Base-by-base conservation (phyloP, 2,329 filamentous ascomycete species). In the Ilyonectria sp. region DNA sequence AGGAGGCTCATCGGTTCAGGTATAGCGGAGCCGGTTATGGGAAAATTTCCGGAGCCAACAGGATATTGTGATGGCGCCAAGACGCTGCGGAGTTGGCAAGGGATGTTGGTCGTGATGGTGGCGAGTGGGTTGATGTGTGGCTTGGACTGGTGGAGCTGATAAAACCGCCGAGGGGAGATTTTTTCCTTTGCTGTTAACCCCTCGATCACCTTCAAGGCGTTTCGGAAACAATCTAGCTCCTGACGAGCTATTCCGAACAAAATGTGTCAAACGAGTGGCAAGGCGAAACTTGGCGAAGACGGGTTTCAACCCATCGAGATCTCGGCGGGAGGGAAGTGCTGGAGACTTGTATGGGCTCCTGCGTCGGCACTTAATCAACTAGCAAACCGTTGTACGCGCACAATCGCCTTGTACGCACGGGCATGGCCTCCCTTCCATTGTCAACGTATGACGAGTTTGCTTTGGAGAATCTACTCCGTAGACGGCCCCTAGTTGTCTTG, bases 1-100 rank as follows among this genome's bases (percentile, higher is more conserved):
- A 75, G 43, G 26, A 74, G 47, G 47, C 68, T 72, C 72, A 74
- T 74, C 53, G 53, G 46, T 47, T 37, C 19, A 57, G 17, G 10
- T 9, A 55, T 11, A 35, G 29, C 43, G 44, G 53, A 23, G 10
- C 23, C 17, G 15, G 29, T 7, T 11, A 35, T 31, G 15, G 17
- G 37, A 15, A 29, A 26, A 37, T 23, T 29, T 29, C 31, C 44
- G 15, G 52, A 35, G 26, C 47, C 49, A 54, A 37, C 52, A 33
- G 21, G 47, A 26, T 19, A 31, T 11, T n/a, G 29, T 21, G 11
- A 40, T 33, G 31, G 26, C 26, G 11, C 17, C 23, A 15, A 56
- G 31, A 60, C 29, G 21, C 44, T 17, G 55, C 19, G 23, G 44
- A 54, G 21, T 40, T 44, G 23, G 21, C 33, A 47, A 58, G 15